Evolutionary conservation across 139 green algal species (phyloP), one percentile per base, ranked within the genome.

Genomic region (Coelastrella sp.): DNA sequence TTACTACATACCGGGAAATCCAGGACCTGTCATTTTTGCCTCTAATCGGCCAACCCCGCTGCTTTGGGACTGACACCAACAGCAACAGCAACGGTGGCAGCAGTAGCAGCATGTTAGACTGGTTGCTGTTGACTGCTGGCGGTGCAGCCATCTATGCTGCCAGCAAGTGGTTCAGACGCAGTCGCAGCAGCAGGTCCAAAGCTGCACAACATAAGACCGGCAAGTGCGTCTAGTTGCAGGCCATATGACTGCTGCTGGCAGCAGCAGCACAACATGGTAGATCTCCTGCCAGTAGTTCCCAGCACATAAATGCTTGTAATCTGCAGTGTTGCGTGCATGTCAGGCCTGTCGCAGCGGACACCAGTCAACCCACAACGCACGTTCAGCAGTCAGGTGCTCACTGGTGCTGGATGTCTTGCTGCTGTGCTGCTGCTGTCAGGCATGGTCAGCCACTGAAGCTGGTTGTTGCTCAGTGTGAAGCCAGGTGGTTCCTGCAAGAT

Each of bases 401-500:
- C 9, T 80, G 74, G 6, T 78, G 17, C 27, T 24, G 12, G 65
- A 73, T 73, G 4, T 15, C 15, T 15, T 73, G 65, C 65, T 73
- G 65, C 65, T 73, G 65, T 15, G 15, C 14, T 73, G 65, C 15
- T 4, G 20, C 14, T 17, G 70, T 35, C 17, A 24, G 87, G 87
- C n/a, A 74, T 27, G 17, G 8, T 6, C 72, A 68, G 49, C 87
- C 87, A 22, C 56, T 91, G 78, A 70, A 75, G 79, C 22, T 70
- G 20, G 87, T 87, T 6, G 87, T 91, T 7, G 78, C 87, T 8
- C 49, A 78, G 8, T 91, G 88, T 56, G 80, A 91, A 60, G 88
- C 88, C n/a, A 68, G 72, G 10, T 91, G 88, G 88, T 88, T 91
- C n/a, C 88, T 91, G 58, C 66, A 91, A 35, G 88, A 91, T n/a